Evolutionary conservation across 768 basidiomycete species (phyloP), one percentile per base, ranked within the genome.

Genomic region (Psilocybe subaeruginosa): DNA sequence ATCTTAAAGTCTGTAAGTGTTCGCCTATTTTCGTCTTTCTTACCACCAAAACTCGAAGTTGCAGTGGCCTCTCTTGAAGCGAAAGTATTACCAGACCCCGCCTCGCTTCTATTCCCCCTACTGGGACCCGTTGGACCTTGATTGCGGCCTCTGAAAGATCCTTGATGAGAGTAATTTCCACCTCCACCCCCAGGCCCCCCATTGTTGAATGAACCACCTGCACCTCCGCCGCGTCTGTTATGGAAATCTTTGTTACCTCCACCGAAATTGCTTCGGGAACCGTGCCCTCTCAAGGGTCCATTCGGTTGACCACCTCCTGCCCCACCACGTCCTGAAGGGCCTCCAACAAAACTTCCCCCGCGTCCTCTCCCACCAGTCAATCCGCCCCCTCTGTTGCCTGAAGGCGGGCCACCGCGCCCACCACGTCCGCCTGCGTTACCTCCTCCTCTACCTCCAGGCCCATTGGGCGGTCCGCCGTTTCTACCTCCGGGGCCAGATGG

Each of bases 1-100:
- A 99, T 95, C 78, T 97, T 93, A 85, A 99, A 99, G 78, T 99
- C 97, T 39, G 95, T 98, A 67, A 99, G 87, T 31, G 96, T 97
- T 69, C 93, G 87, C 70, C 90, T 86, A 72, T 91, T 90, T 74
- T 94, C 92, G 71, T 93, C 91, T 76, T 90, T 91, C 84, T 92
- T 92, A 82, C 88, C 87, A 63, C 70, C 73, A 68, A 80, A 75
- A 66, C 74, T 82, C 53, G 81, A 78, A 56, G 77, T 73, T 66
- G 77, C 68, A 17, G 78, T 65, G 45, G 80, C 79, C 72, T 91
- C 87, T 71, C 85, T 80, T 49, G 79, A 70, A 59, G 77, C 77
- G 70, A 81, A 77, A n/a, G 67, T 74, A 70, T 71, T 70, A 59
- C 67, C 69, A 74, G 70, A 74, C 59, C 75, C 74, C 27, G 77